Evolutionary conservation across 768 basidiomycete genomes (phyloP).

Genomic region (Russula ochroleuca): DNA sequence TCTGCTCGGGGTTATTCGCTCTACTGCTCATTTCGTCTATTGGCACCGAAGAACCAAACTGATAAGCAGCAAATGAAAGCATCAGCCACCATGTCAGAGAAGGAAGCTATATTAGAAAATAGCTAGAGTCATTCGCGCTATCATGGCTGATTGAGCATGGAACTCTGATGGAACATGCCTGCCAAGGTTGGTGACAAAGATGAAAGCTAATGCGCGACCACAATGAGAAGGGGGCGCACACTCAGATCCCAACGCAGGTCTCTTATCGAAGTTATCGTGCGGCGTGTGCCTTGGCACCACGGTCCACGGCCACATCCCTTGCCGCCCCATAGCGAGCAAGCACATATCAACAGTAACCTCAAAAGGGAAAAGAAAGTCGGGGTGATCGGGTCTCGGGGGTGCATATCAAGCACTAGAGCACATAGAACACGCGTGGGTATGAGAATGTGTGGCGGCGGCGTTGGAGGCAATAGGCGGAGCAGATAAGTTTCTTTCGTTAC

Average conservation of each 20-base stretch:
- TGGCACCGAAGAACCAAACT: neutral
- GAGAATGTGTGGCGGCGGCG: neutral
- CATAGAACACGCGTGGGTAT: neutral
- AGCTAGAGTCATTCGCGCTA: too few relatives aligned
- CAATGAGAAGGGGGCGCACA: neutral
- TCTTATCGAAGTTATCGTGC: neutral
- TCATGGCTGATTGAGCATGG: neutral
- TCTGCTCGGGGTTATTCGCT: neutral
- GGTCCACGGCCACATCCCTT: neutral
- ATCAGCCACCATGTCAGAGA: too few relatives aligned
- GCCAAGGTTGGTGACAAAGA: too few relatives aligned
- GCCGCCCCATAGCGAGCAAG: neutral
- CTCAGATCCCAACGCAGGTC: neutral
- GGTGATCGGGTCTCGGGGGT: neutral
- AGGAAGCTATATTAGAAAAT: too few relatives aligned
- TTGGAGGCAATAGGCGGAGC: neutral
- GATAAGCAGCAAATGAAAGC: neutral
- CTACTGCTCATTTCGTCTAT: neutral
- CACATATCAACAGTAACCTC: neutral
- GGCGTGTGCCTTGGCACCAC: neutral
- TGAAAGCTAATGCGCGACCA: neutral
- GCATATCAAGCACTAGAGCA: neutral
- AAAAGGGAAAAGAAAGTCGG: neutral
- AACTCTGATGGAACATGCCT: neutral
- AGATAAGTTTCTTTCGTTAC: neutral